These are phyloP conservation scores for Ramaria sp. DNA, from an alignment of 768 basidiomycete genomes.

Conservation along the genomic window DNA sequence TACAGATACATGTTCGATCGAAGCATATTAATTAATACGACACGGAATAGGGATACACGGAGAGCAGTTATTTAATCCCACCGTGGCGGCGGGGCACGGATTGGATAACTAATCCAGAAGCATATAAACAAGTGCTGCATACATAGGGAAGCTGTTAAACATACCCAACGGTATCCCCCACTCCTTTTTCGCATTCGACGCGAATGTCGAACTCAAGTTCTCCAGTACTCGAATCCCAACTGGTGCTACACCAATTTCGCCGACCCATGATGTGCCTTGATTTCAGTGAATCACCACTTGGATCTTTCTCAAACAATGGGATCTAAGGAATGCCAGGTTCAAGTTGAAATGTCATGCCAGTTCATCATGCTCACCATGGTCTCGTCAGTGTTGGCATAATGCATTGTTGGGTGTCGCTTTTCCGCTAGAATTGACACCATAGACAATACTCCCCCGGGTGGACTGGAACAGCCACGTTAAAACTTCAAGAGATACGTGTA, in stretches of 20 bases:
- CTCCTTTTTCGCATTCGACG: constrained; percentile 76
- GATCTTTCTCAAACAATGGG: constrained; percentile 66
- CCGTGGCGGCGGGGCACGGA: constrained; percentile 32
- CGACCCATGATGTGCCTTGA: constrained; percentile 78
- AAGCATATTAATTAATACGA: neutral
- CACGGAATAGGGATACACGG: too few species aligned
- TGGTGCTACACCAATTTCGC: constrained; percentile 78
- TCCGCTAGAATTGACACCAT: constrained; percentile 66
- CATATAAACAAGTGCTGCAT: neutral
- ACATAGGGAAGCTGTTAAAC: constrained; percentile 16
- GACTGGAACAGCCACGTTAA: constrained; percentile 19
- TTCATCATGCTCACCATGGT: constrained; percentile 47
- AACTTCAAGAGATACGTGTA: neutral
- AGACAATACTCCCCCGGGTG: constrained; percentile 60
- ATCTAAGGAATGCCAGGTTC: constrained; percentile 31
- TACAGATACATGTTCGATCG: neutral
- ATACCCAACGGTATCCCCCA: constrained; percentile 73
- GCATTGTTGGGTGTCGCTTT: constrained; percentile 82
- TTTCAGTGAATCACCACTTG: constrained; percentile 67
- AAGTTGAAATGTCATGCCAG: neutral
- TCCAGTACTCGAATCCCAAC: constrained; percentile 44
- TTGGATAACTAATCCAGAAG: constrained; percentile 27
- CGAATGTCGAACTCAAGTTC: constrained; percentile 75
- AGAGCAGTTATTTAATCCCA: constrained; percentile 16
- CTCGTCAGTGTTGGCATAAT: constrained; percentile 76